Evolutionary conservation across 495 filamentous ascomycete species (phyloP).

Genomic region (Neurospora sp.): DNA sequence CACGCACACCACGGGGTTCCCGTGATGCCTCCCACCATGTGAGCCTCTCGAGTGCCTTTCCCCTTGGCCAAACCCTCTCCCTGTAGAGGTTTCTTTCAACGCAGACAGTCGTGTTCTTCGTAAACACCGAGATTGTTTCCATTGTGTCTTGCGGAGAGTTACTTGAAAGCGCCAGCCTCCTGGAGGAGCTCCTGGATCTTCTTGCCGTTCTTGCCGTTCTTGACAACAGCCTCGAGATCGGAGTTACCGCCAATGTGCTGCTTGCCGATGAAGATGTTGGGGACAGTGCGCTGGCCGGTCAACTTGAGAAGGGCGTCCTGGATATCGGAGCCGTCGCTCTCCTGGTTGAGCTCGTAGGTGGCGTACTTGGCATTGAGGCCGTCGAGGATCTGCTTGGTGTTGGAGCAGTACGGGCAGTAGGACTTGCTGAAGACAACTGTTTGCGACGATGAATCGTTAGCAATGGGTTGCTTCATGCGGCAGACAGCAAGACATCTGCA

Average conservation of each 20-base stretch:
- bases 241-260: conserved; percentile 96
- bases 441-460: background rate
- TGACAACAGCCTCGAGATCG: conserved; percentile 59
- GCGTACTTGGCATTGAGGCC: conserved; percentile 62
- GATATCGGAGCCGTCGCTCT: conserved; percentile 70
- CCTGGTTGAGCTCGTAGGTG: conserved; percentile 73
- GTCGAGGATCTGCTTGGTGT: conserved; percentile 64
- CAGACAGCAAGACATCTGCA: background rate
- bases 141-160: background rate
- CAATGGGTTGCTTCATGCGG: background rate
- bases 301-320: conserved; percentile 77
- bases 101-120: background rate
- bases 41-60: background rate
- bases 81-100: background rate
- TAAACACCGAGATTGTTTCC: background rate
- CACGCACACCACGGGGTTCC: background rate
- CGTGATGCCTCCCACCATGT: background rate
- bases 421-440: conserved; percentile 91
- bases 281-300: conserved; percentile 74
- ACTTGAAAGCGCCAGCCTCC: conserved; percentile 27
- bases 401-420: conserved; percentile 89
- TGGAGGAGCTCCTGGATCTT: conserved; percentile 28
- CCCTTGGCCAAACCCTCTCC: background rate
- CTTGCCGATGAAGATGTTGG: conserved; percentile 87
- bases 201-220: conserved; percentile 27